Evolutionary conservation across 495 filamentous ascomycete species (phyloP).

Genomic region (Glutinoglossum americanum): DNA sequence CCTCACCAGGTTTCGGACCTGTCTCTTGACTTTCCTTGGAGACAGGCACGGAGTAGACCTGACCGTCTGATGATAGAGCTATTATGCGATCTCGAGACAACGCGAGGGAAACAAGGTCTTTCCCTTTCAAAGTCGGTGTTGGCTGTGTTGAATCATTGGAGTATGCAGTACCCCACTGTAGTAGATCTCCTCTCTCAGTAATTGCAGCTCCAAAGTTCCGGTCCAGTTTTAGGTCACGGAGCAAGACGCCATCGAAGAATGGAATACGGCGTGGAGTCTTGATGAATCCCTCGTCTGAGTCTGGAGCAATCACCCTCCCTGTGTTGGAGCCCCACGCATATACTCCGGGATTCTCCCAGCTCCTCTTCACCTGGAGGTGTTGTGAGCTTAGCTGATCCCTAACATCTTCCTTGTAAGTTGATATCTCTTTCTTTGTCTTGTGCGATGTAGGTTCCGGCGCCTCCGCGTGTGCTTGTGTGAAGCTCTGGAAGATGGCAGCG

Average conservation of each 20-base stretch:
- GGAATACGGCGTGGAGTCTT: conserved; percentile 59
- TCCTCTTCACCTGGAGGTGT: conserved; percentile 68
- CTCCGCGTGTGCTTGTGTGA: not conserved
- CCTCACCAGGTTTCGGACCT: conserved; percentile 36
- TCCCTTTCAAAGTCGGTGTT: conserved; percentile 53
- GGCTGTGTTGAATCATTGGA: conserved; percentile 35
- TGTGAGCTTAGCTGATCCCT: conserved; percentile 53
- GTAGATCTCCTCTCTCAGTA: conserved; percentile 65
- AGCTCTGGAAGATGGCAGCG: not conserved
- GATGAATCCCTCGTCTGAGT: conserved; percentile 50
- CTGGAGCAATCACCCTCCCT: conserved; percentile 68
- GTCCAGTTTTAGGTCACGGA: conserved; percentile 75
- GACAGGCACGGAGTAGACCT: conserved; percentile 71
- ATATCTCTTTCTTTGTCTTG: conserved; percentile 10
- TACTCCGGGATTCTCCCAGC: conserved; percentile 73
- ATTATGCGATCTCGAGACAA: conserved; percentile 68
- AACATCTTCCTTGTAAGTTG: conserved; percentile 37
- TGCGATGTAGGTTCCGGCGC: not conserved
- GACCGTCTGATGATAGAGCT: conserved; percentile 54
- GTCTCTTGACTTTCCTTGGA: conserved; percentile 42
- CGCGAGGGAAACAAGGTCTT: conserved; percentile 47
- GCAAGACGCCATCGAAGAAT: conserved; percentile 66
- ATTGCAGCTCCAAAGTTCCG: conserved; percentile 73
- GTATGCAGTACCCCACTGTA: conserved; percentile 79
- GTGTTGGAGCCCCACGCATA: conserved; percentile 85